These are phyloP conservation scores for Escallonia herrerae DNA, from an alignment of 129 eudicot species.

Conservation along the genomic window DNA sequence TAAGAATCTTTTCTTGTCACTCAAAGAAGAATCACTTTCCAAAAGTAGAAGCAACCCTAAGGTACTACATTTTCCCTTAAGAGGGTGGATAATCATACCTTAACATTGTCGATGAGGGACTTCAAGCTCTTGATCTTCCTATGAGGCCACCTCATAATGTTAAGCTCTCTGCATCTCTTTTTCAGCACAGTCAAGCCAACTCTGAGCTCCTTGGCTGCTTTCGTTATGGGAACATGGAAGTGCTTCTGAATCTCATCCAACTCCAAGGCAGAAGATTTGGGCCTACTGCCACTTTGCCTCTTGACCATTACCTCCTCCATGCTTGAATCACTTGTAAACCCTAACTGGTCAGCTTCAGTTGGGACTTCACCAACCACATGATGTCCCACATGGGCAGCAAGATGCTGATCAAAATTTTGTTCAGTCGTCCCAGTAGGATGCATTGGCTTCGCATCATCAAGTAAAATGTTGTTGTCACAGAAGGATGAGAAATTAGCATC, in stretches of 20 bases:
- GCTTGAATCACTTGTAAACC: no score
- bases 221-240: constrained; percentile 55
- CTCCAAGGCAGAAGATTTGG: constrained; percentile 16
- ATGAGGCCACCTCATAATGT: constrained; percentile 80
- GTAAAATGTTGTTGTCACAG: no score
- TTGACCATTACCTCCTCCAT: neutral
- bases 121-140: constrained; percentile 72
- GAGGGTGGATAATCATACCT: constrained; percentile 28
- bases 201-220: constrained; percentile 50
- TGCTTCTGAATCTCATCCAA: constrained; percentile 59
- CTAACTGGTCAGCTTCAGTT: no score
- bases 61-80: no score
- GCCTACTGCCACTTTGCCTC: constrained; percentile 8
- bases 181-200: constrained; percentile 67
- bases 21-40: no score
- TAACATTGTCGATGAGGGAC: constrained; percentile 53
- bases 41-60: neutral
- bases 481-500: no score
- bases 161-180: constrained; percentile 71
- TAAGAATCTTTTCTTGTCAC: no score
- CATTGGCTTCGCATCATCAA: no score
- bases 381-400: no score
- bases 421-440: no score
- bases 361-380: no score
- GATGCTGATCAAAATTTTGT: no score